Conservation (phyloP, 2,329 filamentous ascomycete species). For the Microcera coccophila region DNA sequence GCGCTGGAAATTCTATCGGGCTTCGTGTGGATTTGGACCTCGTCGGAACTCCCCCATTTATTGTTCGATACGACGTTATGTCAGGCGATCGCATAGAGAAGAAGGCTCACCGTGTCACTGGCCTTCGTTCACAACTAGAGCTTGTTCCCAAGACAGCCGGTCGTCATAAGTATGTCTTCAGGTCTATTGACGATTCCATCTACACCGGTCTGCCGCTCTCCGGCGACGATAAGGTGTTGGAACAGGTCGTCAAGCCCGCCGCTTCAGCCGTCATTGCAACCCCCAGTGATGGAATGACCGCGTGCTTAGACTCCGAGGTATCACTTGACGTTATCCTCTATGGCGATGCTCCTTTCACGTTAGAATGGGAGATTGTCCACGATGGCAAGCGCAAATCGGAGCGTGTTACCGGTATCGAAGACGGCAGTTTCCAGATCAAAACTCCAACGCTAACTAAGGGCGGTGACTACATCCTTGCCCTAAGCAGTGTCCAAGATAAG, state of each 20-base stretch:
- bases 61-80: conserved; percentile 71
- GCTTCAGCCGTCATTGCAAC: conserved; percentile 71
- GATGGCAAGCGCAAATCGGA: conserved; percentile 77
- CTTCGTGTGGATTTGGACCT: conserved; percentile 85
- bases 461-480: conserved; percentile 82
- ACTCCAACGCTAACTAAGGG: conserved; percentile 73
- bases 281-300: conserved; percentile 52
- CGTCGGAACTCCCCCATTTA: conserved; percentile 87
- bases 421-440: conserved; percentile 63
- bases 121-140: conserved; percentile 77
- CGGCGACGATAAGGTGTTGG: conserved; percentile 60
- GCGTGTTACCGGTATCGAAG: conserved; percentile 59
- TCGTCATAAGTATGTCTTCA: conserved; percentile 82
- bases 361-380: conserved; percentile 92
- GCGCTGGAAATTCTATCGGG: conserved; percentile 88
- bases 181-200: conserved; percentile 73
- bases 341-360: conserved; percentile 80
- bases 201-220: conserved; percentile 65
- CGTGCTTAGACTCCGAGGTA: conserved; percentile 80
- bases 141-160: conserved; percentile 78
- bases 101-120: conserved; percentile 57
- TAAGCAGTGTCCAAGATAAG: conserved; percentile 82
- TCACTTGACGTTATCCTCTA: conserved; percentile 69
- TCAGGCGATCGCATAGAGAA: conserved; percentile 55
- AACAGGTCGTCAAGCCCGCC: conserved; percentile 90